These are phyloP conservation scores for Veloboletus limbatus DNA, from an alignment of 1,284 basidiomycete species.

Conservation along the genomic window DNA sequence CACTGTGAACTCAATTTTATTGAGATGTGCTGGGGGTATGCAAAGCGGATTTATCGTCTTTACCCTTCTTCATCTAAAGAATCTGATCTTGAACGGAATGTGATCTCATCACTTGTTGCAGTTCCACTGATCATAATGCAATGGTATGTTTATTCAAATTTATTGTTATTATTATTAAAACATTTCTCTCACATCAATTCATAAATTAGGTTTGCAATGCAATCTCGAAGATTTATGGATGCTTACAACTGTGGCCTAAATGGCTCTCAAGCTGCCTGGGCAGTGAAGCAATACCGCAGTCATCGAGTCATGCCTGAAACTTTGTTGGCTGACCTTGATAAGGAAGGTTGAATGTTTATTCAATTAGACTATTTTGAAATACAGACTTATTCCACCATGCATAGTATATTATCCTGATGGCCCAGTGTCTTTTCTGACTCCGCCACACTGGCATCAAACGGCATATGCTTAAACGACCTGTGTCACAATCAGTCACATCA, in stretches of 20 bases:
- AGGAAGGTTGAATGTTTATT: background rate
- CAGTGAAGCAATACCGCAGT: background rate
- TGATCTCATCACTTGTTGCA: background rate
- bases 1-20: slow-evolving; percentile 26
- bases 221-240: background rate
- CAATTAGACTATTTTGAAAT: too few species aligned
- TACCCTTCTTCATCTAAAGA: background rate
- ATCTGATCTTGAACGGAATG: background rate
- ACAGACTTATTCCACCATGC: too few species aligned
- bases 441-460: too few species aligned
- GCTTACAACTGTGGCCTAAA: background rate
- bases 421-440: too few species aligned
- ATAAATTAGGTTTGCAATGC: background rate
- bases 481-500: too few species aligned
- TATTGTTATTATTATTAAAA: too few species aligned
- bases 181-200: too few species aligned
- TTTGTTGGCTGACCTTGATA: background rate
- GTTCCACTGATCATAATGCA: background rate
- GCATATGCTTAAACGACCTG: too few species aligned
- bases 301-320: background rate
- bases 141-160: background rate
- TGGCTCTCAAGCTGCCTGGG: background rate
- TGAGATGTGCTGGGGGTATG: slow-evolving; percentile 2
- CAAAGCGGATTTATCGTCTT: background rate
- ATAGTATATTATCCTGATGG: too few species aligned